Conservation (phyloP, 129 eudicot species). For the Cynara cardunculus region DNA sequence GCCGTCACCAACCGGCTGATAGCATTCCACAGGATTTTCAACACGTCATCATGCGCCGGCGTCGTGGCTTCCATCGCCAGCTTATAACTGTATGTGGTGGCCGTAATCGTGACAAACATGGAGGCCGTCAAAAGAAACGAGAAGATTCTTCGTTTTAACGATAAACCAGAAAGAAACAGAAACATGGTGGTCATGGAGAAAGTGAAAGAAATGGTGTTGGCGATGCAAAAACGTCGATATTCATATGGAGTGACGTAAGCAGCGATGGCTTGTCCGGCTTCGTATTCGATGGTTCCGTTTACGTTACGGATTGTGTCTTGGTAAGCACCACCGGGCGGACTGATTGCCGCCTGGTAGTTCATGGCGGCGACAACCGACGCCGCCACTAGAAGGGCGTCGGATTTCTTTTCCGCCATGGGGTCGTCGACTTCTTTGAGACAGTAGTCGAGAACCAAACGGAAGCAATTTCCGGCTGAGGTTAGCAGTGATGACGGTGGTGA, state of each 20-base stretch:
- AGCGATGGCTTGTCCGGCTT: conserved; percentile 28
- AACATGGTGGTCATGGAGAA: conserved; percentile 37
- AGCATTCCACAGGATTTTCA: background rate
- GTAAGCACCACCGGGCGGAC: conserved; percentile 19
- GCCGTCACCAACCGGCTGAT: conserved; percentile 19
- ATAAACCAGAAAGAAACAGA: conserved; percentile 41
- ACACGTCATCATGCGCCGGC: background rate
- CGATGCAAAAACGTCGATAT: conserved; percentile 13
- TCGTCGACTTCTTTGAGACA: conserved; percentile 7
- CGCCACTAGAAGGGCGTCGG: conserved; percentile 18
- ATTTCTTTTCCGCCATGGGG: conserved; percentile 15
- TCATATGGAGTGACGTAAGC: conserved; percentile 16
- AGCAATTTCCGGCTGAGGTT: background rate
- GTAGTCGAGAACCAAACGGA: background rate
- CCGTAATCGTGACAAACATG: conserved; percentile 34
- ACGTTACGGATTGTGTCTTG: background rate
- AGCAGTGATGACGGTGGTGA: background rate
- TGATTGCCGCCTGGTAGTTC: conserved; percentile 20
- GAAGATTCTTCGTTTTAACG: conserved; percentile 15
- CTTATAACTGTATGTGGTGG: conserved; percentile 26
- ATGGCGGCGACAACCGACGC: conserved; percentile 10
- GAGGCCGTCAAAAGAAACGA: conserved; percentile 23
- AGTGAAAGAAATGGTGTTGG: conserved; percentile 28
- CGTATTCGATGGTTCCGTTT: background rate
- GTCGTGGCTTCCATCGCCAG: conserved; percentile 27